Evolutionary conservation across 1,139 yeast genomes (phyloP).

Genomic region (Meyerozyma guilliermondii): DNA sequence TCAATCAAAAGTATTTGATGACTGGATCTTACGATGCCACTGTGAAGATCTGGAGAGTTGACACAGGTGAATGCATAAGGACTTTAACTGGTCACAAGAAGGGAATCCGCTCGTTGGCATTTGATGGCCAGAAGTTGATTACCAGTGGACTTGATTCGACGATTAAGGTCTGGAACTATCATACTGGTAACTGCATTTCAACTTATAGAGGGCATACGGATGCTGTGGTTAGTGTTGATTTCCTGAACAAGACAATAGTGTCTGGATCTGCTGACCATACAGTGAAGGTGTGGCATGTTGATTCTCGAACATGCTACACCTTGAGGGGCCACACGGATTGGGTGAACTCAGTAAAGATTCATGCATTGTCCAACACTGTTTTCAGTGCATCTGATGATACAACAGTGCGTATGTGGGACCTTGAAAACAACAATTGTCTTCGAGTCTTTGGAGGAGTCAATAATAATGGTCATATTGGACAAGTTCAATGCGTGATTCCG

Average conservation of each 20-base stretch:
- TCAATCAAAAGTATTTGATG: constrained; percentile 71
- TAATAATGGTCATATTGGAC: constrained; percentile 73
- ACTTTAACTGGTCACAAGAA: constrained; percentile 78
- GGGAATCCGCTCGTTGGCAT: constrained; percentile 78
- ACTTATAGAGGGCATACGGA: constrained; percentile 92
- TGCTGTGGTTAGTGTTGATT: constrained; percentile 77
- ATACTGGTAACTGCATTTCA: constrained; percentile 88
- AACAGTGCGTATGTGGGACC: constrained; percentile 93
- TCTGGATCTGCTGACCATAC: constrained; percentile 92
- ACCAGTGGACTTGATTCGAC: constrained; percentile 91
- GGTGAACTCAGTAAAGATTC: constrained; percentile 87
- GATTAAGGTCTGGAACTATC: constrained; percentile 92
- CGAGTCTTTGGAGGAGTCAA: constrained; percentile 72
- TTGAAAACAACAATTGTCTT: constrained; percentile 72
- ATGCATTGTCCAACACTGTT: constrained; percentile 69
- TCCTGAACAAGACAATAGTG: constrained; percentile 75
- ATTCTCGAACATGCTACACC: constrained; percentile 85
- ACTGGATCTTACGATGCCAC: constrained; percentile 92
- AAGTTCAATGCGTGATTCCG: constrained; percentile 87
- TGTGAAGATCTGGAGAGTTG: constrained; percentile 84
- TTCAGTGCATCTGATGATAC: constrained; percentile 90
- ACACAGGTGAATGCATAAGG: constrained; percentile 70
- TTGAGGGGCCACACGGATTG: constrained; percentile 90
- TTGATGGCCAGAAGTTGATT: constrained; percentile 83
- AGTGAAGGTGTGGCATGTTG: constrained; percentile 95